Percentiles rank a stretch among this genome's conserved stretches.
Evolutionary conservation across 768 basidiomycete genomes (phyloP).

Genomic region (Tricholoma bakamatsutake): DNA sequence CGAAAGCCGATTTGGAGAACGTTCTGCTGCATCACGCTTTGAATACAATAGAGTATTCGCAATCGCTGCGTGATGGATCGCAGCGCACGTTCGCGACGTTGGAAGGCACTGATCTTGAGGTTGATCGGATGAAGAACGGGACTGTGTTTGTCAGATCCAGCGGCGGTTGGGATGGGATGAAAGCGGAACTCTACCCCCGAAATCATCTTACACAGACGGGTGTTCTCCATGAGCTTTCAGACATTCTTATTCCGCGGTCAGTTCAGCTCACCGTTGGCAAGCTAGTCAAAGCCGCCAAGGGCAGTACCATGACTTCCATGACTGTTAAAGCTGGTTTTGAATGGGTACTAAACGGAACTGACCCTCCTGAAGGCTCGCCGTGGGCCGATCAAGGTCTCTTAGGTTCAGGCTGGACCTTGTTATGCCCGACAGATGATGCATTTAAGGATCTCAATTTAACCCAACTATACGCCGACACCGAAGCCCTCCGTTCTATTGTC

Average conservation of each 20-base stretch:
- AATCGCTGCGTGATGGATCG: constrained; percentile 54
- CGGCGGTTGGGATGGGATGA: constrained; percentile 76
- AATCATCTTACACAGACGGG: constrained; percentile 85
- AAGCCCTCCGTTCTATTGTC: constrained; percentile 53
- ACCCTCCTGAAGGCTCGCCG: constrained; percentile 62
- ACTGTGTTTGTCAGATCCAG: constrained; percentile 56
- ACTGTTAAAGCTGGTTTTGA: constrained; percentile 81
- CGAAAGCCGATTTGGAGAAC: constrained; percentile 73
- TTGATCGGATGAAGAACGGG: constrained; percentile 51
- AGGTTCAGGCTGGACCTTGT: constrained; percentile 72
- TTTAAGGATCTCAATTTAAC: constrained; percentile 88
- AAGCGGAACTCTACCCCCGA: constrained; percentile 46
- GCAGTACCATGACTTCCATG: constrained; percentile 81
- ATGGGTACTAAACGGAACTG: constrained; percentile 86
- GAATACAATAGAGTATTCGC: constrained; percentile 66
- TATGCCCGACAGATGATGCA: constrained; percentile 89
- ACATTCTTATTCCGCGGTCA: constrained; percentile 80
- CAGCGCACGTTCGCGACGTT: constrained; percentile 73
- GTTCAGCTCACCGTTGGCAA: constrained; percentile 87
- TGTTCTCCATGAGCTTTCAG: constrained; percentile 83
- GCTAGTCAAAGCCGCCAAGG: constrained; percentile 83
- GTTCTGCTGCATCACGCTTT: constrained; percentile 89
- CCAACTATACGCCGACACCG: constrained; percentile 50
- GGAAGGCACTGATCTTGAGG: constrained; percentile 76
- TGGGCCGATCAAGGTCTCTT: constrained; percentile 51